Percentiles rank a stretch among this genome's conserved stretches.
phyloP scores from a whole-genome alignment of 164 flowering plant genomes.

The Vitis cinerea region DNA sequence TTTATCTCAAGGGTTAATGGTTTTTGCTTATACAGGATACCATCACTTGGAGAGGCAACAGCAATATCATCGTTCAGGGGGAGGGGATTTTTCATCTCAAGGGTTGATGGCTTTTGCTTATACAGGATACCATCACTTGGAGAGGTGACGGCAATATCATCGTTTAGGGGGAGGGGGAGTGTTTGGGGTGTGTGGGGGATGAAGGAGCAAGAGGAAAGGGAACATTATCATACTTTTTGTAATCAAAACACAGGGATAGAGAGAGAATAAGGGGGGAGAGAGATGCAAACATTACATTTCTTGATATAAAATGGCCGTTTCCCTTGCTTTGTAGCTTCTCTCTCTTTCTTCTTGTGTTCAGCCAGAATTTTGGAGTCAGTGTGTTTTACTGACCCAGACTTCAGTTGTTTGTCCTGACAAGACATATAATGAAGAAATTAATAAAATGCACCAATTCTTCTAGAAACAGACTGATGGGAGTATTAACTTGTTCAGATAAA shows the following conservation, averaged over 20 bases:
- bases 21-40: no score
- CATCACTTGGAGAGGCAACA: no score
- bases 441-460: background rate
- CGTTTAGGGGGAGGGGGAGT: no score
- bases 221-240: no score
- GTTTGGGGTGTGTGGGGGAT: no score
- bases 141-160: no score
- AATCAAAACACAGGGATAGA: constrained; percentile 6
- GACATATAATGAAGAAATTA: background rate
- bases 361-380: constrained; percentile 55
- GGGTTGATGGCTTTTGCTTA: no score
- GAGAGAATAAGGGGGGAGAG: constrained; percentile 20
- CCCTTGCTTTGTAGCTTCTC: constrained; percentile 87
- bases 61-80: no score
- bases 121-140: no score
- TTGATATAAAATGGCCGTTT: constrained; percentile 82
- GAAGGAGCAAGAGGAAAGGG: no score
- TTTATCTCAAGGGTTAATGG: no score
- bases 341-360: constrained; percentile 88
- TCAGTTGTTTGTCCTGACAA: constrained; percentile 70
- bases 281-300: constrained; percentile 49
- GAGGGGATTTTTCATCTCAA: no score
- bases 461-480: background rate
- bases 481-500: background rate
- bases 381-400: constrained; percentile 45